phyloP scores from a whole-genome alignment of 192 early-diverging fungal species.

The Funneliformis geosporum region DNA sequence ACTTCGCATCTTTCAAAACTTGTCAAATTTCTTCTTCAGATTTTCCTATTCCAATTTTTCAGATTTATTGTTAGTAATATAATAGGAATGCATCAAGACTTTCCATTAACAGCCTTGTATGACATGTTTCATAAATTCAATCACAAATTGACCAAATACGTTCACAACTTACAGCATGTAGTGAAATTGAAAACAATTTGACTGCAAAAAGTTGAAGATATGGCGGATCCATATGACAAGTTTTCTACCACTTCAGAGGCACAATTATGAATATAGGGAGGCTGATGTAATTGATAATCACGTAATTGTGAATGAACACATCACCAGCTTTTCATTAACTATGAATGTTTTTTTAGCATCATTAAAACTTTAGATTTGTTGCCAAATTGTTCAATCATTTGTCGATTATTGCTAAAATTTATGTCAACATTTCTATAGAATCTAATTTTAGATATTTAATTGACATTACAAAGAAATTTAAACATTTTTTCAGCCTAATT shows the following conservation, averaged over 20 bases:
- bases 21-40: neutral
- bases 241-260: neutral
- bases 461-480: too few relatives aligned
- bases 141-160: constrained; percentile 8
- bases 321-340: neutral
- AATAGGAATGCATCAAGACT: neutral
- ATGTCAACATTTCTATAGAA: too few relatives aligned
- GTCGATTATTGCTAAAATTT: too few relatives aligned
- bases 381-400: neutral
- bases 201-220: neutral
- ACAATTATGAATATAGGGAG: neutral
- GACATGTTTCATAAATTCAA: neutral
- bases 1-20: neutral
- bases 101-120: neutral
- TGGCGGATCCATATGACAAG: neutral
- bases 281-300: neutral
- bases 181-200: constrained; percentile 5
- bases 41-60: neutral
- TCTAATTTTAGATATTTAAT: too few relatives aligned
- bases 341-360: neutral
- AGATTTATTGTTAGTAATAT: neutral
- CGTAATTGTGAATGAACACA: neutral
- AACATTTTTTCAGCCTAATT: too few relatives aligned
- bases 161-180: constrained; percentile 20
- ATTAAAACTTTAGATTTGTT: neutral